Evolutionary conservation across 2,329 filamentous ascomycete species (phyloP), one percentile per base, ranked within the genome.

Genomic region (Biscogniauxia marginata): DNA sequence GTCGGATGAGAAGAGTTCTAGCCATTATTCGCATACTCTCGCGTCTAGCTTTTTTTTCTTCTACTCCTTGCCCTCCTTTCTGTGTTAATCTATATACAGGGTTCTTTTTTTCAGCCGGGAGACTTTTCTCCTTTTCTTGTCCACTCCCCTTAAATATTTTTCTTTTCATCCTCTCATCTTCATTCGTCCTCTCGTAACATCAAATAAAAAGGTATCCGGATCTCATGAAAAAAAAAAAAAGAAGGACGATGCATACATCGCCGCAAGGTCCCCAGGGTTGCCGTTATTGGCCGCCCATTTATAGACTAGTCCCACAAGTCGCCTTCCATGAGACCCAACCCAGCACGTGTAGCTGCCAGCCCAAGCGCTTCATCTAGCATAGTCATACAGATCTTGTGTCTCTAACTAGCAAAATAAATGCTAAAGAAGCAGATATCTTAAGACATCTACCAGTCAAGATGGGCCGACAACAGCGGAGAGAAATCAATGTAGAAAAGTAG

Each of bases 401-500:
- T 46, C 49, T 47, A 47, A 25, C 54, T 49, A 34, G 48, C 49
- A 56, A 58, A 57, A 53, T 21, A 46, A 22, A 46, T 51, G 45
- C 7, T 46, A 57, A 50, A 53, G 51, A 21, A 52, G 46, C 46
- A 51, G 46, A 53, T 50, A 55, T 47, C 46, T 34, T 43, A 34
- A 50, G 52, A 30, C 56, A 56, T 59, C 56, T 52, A 51, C 1
- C 21, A 50, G 47, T 25, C 49, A 50, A 46, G 52, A 54, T 57
- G 51, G 52, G 57, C 24, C 30, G 53, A 19, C 23, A 23, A 48
- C 39, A 53, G 52, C 21, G 49, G 51, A 55, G 53, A 59, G 49
- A 25, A 58, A 62, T 56, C 50, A 59, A 54, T 49, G 49, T 55
- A 44, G 52, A 50, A 39, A 47, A 54, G 39, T 30, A 34, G 47